phyloP scores from a whole-genome alignment of 2,329 filamentous ascomycete species.

The Fusarium sp. region DNA sequence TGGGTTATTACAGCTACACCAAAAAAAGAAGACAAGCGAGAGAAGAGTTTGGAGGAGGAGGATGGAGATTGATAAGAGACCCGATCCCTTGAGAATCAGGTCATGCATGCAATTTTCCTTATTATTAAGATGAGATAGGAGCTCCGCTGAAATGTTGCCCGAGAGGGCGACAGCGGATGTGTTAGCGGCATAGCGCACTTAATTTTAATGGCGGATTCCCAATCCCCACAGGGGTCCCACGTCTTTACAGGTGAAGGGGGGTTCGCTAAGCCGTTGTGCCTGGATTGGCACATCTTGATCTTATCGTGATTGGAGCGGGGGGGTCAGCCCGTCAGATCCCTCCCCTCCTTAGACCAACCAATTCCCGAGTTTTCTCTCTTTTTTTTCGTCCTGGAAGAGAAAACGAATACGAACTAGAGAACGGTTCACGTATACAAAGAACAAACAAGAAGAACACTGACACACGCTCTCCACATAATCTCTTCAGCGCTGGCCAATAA shows the following conservation, averaged over 20 bases:
- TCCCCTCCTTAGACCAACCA: slow-evolving; percentile 1
- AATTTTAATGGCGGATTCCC: slow-evolving; percentile 23
- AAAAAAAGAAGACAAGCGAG: not conserved
- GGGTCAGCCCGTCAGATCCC: slow-evolving; percentile 7
- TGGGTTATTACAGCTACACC: not conserved
- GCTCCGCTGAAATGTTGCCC: slow-evolving; percentile 29
- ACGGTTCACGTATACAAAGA: not conserved
- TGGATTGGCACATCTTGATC: slow-evolving; percentile 44
- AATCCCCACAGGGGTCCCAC: slow-evolving; percentile 37
- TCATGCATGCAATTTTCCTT: slow-evolving; percentile 24
- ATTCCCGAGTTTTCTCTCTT: slow-evolving; percentile 23
- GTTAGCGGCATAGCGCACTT: slow-evolving; percentile 1
- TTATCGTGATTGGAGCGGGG: slow-evolving; percentile 45
- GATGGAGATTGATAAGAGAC: slow-evolving; percentile 24
- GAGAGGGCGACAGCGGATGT: not conserved
- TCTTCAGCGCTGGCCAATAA: slow-evolving; percentile 10
- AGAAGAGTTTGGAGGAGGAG: not conserved
- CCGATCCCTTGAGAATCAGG: slow-evolving; percentile 10
- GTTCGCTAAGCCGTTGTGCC: slow-evolving; percentile 35
- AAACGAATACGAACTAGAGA: slow-evolving; percentile 44
- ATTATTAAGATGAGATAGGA: slow-evolving; percentile 30
- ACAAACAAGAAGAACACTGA: too few relatives aligned
- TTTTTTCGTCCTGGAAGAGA: slow-evolving; percentile 12
- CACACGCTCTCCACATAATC: not conserved
- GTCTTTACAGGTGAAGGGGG: slow-evolving; percentile 1